These are phyloP conservation scores for Monascus purpureus DNA, from an alignment of 495 filamentous ascomycete genomes.

Conservation along the genomic window DNA sequence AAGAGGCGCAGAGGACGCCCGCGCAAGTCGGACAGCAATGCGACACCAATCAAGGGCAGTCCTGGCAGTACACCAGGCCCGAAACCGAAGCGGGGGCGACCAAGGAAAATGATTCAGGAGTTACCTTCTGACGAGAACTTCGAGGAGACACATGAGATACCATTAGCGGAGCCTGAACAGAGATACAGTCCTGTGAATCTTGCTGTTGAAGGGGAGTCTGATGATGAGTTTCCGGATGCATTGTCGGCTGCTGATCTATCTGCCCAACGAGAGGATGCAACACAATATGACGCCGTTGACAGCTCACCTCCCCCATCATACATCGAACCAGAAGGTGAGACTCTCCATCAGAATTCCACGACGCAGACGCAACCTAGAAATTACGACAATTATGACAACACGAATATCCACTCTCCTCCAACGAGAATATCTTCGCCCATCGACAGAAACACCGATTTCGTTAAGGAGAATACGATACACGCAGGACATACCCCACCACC, in stretches of 20 bases:
- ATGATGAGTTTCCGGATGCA: conserved; percentile 7
- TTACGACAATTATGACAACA: conserved; percentile 14
- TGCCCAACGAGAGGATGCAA: conserved; percentile 10
- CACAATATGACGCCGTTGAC: conserved; percentile 3
- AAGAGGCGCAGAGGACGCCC: conserved; percentile 30
- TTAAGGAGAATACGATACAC: conserved; percentile 18
- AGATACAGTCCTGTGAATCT: conserved; percentile 7
- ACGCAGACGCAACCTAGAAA: conserved; percentile 15
- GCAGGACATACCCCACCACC: conserved; percentile 16
- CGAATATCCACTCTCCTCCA: conserved; percentile 23
- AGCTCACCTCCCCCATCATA: conserved; percentile 6
- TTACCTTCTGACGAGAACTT: background rate
- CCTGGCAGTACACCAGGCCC: conserved; percentile 22
- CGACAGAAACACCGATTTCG: conserved; percentile 12
- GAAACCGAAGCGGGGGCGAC: conserved; percentile 24
- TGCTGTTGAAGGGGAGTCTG: conserved; percentile 11
- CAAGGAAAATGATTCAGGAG: conserved; percentile 14
- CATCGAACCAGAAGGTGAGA: conserved; percentile 12
- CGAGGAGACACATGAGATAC: conserved; percentile 4
- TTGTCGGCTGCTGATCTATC: conserved; percentile 7
- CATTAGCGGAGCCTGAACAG: conserved; percentile 4
- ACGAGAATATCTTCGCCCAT: conserved; percentile 28
- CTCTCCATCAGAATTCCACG: conserved; percentile 14
- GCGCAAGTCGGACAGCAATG: conserved; percentile 25
- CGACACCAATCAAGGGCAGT: conserved; percentile 23